A percentile compares a stretch with the other conserved stretches of the same genome.
phyloP scores from a whole-genome alignment of 2,329 filamentous ascomycete genomes.

The Whalleya microplaca region DNA sequence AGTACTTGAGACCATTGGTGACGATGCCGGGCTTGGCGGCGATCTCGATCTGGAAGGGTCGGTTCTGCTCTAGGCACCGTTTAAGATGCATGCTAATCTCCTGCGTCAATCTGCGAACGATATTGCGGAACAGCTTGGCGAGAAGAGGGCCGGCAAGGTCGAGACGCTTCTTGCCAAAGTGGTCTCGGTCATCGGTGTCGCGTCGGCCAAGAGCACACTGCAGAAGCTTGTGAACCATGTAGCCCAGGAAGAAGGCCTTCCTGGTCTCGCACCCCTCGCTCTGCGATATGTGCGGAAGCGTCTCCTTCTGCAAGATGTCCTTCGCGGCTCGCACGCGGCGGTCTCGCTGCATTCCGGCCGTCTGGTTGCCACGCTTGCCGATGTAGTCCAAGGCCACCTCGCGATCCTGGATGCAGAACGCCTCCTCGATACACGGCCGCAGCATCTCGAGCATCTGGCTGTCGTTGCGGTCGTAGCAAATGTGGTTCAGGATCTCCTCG shows the following conservation, averaged over 20 bases:
- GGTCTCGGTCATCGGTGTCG: constrained; percentile 95
- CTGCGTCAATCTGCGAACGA: constrained; percentile 88
- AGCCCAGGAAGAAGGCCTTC: constrained; percentile 97
- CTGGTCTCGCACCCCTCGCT: constrained; percentile 91
- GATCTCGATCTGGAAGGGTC: constrained; percentile 87
- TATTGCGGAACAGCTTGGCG: constrained; percentile 91
- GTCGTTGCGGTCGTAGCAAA: constrained; percentile 94
- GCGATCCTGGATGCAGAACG: constrained; percentile 92
- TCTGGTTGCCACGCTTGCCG: constrained; percentile 79
- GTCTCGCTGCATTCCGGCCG: constrained; percentile 75
- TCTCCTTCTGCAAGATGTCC: constrained; percentile 96
- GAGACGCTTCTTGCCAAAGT: constrained; percentile 97
- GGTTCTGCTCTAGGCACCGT: constrained; percentile 85
- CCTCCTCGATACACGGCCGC: constrained; percentile 95
- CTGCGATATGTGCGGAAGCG: constrained; percentile 95
- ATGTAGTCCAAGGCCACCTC: constrained; percentile 96
- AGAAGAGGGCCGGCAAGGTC: constrained; percentile 93
- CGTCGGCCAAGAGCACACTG: constrained; percentile 91
- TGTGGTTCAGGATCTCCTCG: constrained; percentile 96
- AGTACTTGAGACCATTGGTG: constrained; percentile 94
- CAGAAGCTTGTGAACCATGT: constrained; percentile 96
- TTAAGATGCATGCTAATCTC: constrained; percentile 92
- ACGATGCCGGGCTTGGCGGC: constrained; percentile 91
- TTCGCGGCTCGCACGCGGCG: constrained; percentile 90
- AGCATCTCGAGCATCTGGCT: constrained; percentile 97